Conservation (phyloP, 768 basidiomycete species). For the Xerocomellus amylosporus region DNA sequence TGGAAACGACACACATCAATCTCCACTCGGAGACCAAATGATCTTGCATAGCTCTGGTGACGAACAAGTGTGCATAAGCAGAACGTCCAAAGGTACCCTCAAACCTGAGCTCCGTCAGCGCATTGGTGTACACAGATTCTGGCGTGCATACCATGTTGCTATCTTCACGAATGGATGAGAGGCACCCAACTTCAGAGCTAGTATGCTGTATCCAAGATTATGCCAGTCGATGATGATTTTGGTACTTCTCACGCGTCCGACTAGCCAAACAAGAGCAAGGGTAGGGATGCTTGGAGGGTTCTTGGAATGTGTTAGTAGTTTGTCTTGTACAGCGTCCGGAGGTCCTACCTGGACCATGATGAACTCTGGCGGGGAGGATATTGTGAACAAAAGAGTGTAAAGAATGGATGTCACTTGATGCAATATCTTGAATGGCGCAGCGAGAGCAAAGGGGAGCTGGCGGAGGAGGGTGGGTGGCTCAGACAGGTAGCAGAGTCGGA, state of each 20-base stretch:
- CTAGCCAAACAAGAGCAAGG: constrained; percentile 78
- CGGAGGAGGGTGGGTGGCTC: constrained; percentile 56
- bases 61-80: constrained; percentile 91
- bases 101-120: constrained; percentile 53
- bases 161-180: constrained; percentile 68
- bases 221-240: constrained; percentile 99
- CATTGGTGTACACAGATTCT: background rate
- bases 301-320: constrained; percentile 39
- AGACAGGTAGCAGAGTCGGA: constrained; percentile 66
- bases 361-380: constrained; percentile 72
- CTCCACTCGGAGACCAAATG: constrained; percentile 69
- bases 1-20: constrained; percentile 55
- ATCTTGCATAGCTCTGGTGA: constrained; percentile 83
- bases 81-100: constrained; percentile 74
- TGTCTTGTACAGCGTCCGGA: background rate
- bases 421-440: constrained; percentile 78
- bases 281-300: constrained; percentile 98
- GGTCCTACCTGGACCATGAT: constrained; percentile 82
- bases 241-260: constrained; percentile 62
- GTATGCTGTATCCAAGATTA: constrained; percentile 92
- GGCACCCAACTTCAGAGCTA: constrained; percentile 76
- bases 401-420: constrained; percentile 68
- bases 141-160: constrained; percentile 62
- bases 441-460: constrained; percentile 60
- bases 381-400: constrained; percentile 53